phyloP scores from a whole-genome alignment of 2,329 filamentous ascomycete genomes.

The Penicillium sp. region DNA sequence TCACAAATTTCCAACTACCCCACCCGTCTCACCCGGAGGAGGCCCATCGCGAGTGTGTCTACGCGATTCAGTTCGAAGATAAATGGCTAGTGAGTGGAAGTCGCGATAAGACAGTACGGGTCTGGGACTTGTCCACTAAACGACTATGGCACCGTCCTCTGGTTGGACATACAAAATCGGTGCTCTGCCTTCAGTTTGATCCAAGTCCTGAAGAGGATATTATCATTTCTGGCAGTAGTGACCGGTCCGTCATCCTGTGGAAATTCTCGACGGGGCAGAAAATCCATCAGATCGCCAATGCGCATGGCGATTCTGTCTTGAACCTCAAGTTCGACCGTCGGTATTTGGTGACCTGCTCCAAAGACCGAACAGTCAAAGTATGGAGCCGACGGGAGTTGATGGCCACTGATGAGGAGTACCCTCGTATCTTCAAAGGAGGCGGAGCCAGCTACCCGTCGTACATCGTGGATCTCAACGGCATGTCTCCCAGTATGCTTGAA shows the following conservation, averaged over 20 bases:
- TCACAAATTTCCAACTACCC: constrained; percentile 82
- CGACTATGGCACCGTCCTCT: constrained; percentile 73
- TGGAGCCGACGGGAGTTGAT: constrained; percentile 77
- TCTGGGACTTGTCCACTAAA: constrained; percentile 84
- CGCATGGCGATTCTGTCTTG: constrained; percentile 85
- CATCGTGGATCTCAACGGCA: constrained; percentile 51
- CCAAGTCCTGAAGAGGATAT: constrained; percentile 81
- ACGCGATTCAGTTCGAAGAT: constrained; percentile 84
- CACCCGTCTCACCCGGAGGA: constrained; percentile 77
- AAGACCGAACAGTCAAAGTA: constrained; percentile 94
- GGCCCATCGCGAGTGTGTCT: constrained; percentile 88
- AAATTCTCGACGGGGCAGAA: constrained; percentile 85
- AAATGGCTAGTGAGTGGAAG: constrained; percentile 91
- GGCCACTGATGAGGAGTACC: constrained; percentile 46
- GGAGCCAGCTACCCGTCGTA: constrained; percentile 52
- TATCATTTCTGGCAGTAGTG: constrained; percentile 92
- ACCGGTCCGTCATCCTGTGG: constrained; percentile 88
- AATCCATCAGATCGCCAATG: constrained; percentile 69
- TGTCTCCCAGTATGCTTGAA: constrained; percentile 44
- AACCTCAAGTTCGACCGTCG: constrained; percentile 90
- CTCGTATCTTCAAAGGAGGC: constrained; percentile 41
- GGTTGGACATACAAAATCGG: constrained; percentile 75
- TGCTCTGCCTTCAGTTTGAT: constrained; percentile 93
- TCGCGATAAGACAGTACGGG: constrained; percentile 78
- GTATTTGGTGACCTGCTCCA: constrained; percentile 93